Conservation (phyloP, 768 basidiomycete genomes). For the Mycena albidolilacea region DNA sequence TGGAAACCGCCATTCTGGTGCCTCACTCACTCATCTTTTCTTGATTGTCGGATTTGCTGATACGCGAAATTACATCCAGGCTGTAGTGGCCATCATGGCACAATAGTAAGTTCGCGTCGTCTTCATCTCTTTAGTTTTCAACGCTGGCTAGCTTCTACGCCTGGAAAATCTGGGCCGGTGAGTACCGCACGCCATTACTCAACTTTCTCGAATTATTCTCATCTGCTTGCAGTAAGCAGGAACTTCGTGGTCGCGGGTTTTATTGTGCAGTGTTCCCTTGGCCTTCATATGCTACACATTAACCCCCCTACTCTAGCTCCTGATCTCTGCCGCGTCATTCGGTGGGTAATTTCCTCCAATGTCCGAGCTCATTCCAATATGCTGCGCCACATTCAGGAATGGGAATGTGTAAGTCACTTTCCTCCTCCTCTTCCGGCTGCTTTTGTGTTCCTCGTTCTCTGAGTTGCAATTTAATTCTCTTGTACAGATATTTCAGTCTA, state of each 20-base stretch:
- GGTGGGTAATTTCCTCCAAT: slow-evolving; percentile 7
- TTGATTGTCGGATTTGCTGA: slow-evolving; percentile 15
- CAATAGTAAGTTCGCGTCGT: background rate
- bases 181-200: background rate
- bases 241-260: slow-evolving; percentile 16
- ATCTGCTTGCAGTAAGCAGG: slow-evolving; percentile 18
- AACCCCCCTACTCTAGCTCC: slow-evolving; percentile 11
- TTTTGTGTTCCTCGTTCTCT: slow-evolving; percentile 10
- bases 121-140: no score
- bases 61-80: slow-evolving; percentile 14
- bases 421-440: slow-evolving; percentile 9
- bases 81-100: slow-evolving; percentile 4
- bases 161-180: slow-evolving; percentile 20
- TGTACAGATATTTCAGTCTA: slow-evolving; percentile 15
- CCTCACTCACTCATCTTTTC: slow-evolving; percentile 2
- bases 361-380: slow-evolving; percentile 10
- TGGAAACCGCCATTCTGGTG: slow-evolving; percentile 11
- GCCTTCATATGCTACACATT: background rate
- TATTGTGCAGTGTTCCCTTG: slow-evolving; percentile 18
- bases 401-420: slow-evolving; percentile 12
- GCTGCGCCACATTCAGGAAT: slow-evolving; percentile 7
- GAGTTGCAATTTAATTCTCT: background rate
- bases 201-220: slow-evolving; percentile 5
- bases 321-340: background rate
- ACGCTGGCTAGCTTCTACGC: slow-evolving; percentile 9